A percentile compares a stretch with the other conserved stretches of the same genome.
These are phyloP conservation scores for Fremontodendron californicum DNA, from an alignment of 345 rosid species.

Conservation along the genomic window DNA sequence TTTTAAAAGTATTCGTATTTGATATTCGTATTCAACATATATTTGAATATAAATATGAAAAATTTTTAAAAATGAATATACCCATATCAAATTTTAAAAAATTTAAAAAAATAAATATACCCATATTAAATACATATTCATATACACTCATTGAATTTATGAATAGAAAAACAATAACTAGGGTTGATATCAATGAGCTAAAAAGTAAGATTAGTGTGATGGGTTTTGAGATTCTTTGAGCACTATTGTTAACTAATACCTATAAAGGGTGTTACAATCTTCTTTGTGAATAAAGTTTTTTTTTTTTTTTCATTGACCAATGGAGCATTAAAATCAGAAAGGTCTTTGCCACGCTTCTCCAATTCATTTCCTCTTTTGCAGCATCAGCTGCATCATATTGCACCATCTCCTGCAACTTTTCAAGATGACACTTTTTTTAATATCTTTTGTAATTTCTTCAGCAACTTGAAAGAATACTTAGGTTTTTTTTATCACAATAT, in stretches of 20 bases:
- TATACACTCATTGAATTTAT: no score
- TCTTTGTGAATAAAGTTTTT: background rate
- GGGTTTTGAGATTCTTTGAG: conserved; percentile 10
- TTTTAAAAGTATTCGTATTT: no score
- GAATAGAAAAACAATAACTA: background rate
- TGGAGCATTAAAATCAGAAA: background rate
- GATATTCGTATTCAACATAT: no score
- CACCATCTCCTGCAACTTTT: background rate
- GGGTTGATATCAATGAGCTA: background rate
- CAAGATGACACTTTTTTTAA: background rate
- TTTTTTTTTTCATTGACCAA: background rate
- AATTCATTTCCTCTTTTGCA: conserved; percentile 5
- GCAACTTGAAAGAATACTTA: background rate
- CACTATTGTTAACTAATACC: background rate
- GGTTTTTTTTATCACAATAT: no score
- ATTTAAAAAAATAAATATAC: no score
- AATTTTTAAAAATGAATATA: no score
- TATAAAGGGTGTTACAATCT: background rate
- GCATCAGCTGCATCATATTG: background rate
- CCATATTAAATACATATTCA: no score
- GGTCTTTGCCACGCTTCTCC: conserved; percentile 7
- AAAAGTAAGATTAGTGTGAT: background rate
- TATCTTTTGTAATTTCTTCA: background rate
- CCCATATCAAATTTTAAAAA: no score
- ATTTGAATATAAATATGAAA: no score